These are phyloP conservation scores for Acer yangbiense DNA, from an alignment of 345 rosid species.

Conservation along the genomic window DNA sequence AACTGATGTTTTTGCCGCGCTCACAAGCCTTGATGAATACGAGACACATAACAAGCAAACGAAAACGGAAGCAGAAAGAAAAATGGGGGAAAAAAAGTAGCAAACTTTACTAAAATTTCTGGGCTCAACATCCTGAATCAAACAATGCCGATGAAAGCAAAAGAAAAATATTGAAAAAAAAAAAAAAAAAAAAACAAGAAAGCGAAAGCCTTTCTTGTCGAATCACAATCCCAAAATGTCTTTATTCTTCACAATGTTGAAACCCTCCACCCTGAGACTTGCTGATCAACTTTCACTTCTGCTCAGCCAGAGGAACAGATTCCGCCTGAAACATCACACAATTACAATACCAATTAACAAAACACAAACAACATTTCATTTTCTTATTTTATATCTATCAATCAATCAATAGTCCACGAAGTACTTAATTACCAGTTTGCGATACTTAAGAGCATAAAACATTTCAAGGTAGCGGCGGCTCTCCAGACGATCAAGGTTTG, in stretches of 20 bases:
- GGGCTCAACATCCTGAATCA: constrained; percentile 12
- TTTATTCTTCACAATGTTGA: constrained; percentile 23
- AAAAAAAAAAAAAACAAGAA: neutral
- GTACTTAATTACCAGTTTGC: constrained; percentile 55
- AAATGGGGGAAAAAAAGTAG: neutral
- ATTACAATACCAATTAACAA: neutral
- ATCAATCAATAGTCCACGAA: neutral
- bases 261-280: neutral
- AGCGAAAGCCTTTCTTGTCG: neutral
- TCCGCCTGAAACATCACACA: constrained; percentile 56
- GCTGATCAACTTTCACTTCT: constrained; percentile 11
- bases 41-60: neutral
- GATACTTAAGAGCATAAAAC: constrained; percentile 86
- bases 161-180: neutral
- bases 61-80: neutral
- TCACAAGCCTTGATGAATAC: neutral
- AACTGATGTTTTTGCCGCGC: neutral
- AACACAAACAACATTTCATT: neutral
- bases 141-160: constrained; percentile 15
- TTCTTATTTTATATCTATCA: neutral
- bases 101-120: constrained; percentile 19
- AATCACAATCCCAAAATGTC: constrained; percentile 19
- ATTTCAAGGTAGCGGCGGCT: constrained; percentile 91
- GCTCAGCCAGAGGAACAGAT: constrained; percentile 67
- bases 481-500: constrained; percentile 87